Conservation (phyloP, 345 rosid species). For the Murraya paniculata region DNA sequence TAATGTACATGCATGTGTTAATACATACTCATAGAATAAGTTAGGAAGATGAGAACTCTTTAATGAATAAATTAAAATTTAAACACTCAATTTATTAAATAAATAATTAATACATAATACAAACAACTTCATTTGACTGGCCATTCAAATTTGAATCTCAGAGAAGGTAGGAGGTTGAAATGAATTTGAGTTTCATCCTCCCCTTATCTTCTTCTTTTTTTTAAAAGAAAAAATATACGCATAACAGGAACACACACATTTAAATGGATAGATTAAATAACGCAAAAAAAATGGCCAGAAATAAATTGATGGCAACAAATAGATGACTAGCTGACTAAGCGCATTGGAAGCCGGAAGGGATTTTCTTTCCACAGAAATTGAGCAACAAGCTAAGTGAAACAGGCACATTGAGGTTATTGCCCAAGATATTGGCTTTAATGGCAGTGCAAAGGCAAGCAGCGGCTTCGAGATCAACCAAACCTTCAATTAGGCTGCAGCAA, state of each 20-base stretch:
- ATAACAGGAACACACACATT: slow-evolving; percentile 1
- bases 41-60: neutral
- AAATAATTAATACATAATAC: neutral
- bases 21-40: neutral
- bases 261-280: neutral
- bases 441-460: slow-evolving; percentile 87
- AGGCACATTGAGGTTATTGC: slow-evolving; percentile 54
- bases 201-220: too few species aligned
- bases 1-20: too few species aligned
- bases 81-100: neutral
- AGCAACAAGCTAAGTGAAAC: slow-evolving; percentile 59
- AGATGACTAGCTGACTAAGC: slow-evolving; percentile 2
- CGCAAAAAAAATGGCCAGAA: neutral
- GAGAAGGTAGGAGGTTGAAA: too few species aligned
- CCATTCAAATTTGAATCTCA: too few species aligned
- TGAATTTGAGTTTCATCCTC: too few species aligned
- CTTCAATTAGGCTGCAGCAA: slow-evolving; percentile 52
- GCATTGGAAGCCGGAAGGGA: slow-evolving; percentile 68
- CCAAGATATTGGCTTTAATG: slow-evolving; percentile 59
- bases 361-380: slow-evolving; percentile 59
- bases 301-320: neutral
- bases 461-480: slow-evolving; percentile 64
- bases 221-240: neutral
- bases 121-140: too few species aligned
- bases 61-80: neutral